Percentiles rank a stretch among this genome's conserved stretches.
These are phyloP conservation scores for Epichloe gansuensis DNA, from an alignment of 2,329 filamentous ascomycete genomes.

Conservation along the genomic window DNA sequence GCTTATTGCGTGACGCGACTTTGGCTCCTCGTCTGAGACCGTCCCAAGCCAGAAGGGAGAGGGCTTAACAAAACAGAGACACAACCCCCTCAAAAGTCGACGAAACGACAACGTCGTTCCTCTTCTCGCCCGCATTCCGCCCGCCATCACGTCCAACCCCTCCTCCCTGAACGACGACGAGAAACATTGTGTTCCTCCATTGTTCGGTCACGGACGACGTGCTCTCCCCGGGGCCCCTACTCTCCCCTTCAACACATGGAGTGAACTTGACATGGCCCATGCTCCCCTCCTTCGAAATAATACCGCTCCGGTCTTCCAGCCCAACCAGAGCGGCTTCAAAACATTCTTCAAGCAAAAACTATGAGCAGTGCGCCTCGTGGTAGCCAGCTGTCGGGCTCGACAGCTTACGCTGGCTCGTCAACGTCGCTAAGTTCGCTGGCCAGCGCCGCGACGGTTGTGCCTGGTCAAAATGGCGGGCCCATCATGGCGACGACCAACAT, in stretches of 20 bases:
- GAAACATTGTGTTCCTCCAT: not conserved
- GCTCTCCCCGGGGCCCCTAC: constrained; percentile 1
- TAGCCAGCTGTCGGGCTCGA: constrained; percentile 52
- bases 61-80: constrained; percentile 2
- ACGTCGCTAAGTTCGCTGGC: constrained; percentile 39
- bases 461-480: constrained; percentile 39
- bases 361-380: constrained; percentile 43
- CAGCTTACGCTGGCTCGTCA: constrained; percentile 40
- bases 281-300: constrained; percentile 47
- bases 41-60: constrained; percentile 7
- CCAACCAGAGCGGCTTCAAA: constrained; percentile 31
- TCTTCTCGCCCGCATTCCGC: constrained; percentile 1
- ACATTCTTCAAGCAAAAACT: constrained; percentile 28
- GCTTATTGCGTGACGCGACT: constrained; percentile 9
- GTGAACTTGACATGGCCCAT: constrained; percentile 42
- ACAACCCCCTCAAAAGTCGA: not conserved
- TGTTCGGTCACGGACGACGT: constrained; percentile 2
- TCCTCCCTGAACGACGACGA: not conserved
- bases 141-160: not conserved
- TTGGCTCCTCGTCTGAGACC: constrained; percentile 7
- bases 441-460: constrained; percentile 30
- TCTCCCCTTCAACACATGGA: constrained; percentile 25
- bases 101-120: constrained; percentile 2
- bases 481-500: constrained; percentile 80
- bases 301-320: constrained; percentile 42